These are phyloP conservation scores for Cutaneotrichosporon sp. DNA, from an alignment of 1,284 basidiomycete species.

Conservation along the genomic window DNA sequence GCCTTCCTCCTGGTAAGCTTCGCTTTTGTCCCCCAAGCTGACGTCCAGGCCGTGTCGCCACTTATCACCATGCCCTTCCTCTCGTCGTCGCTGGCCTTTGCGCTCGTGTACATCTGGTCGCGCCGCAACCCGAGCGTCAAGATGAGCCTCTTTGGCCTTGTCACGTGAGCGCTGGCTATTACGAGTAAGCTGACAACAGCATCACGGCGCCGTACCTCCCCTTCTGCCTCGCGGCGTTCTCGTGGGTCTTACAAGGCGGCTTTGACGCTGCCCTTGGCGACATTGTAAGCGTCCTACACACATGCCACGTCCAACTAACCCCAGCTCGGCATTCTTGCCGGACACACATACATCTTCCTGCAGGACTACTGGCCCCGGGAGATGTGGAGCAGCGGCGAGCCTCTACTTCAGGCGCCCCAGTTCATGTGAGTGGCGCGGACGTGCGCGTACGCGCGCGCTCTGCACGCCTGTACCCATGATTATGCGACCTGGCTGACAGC, in stretches of 20 bases:
- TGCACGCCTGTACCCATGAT: too few species aligned
- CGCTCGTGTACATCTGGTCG: constrained; percentile 96
- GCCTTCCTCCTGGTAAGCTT: constrained; percentile 66
- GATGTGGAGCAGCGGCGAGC: constrained; percentile 54
- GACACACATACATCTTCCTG: constrained; percentile 87
- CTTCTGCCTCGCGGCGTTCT: constrained; percentile 75
- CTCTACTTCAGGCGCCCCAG: constrained; percentile 67
- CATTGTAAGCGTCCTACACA: constrained; percentile 51
- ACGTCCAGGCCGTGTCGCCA: constrained; percentile 67
- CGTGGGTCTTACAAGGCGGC: constrained; percentile 83
- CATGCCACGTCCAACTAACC: constrained; percentile 9
- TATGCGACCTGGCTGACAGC: constrained; percentile 2
- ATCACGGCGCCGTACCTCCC: constrained; percentile 95
- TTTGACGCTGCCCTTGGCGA: constrained; percentile 80
- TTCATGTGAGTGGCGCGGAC: constrained; percentile 59
- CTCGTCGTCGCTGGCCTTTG: constrained; percentile 64
- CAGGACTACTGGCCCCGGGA: constrained; percentile 92
- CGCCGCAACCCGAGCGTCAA: constrained; percentile 86
- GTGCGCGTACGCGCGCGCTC: background rate
- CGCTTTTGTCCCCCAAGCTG: background rate
- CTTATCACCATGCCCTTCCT: constrained; percentile 79
- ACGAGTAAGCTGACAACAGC: constrained; percentile 22
- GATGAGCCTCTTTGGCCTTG: constrained; percentile 89
- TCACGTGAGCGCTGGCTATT: constrained; percentile 55
- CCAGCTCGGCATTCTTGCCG: constrained; percentile 71